Conservation (phyloP, 1,284 basidiomycete species). For the Cerrena zonata region DNA sequence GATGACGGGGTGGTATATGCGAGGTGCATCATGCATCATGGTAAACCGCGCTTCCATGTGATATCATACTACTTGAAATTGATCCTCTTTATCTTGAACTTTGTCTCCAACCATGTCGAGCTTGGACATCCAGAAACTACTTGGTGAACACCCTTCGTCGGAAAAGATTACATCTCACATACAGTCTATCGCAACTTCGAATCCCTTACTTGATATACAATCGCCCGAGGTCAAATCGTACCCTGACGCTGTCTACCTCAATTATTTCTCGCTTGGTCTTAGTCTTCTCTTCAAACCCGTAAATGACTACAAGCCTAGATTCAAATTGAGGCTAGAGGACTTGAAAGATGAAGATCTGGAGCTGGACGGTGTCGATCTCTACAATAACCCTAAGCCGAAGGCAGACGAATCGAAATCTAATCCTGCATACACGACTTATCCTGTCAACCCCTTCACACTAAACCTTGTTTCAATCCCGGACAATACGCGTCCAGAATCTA, state of each 20-base stretch:
- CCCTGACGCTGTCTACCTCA: conserved; percentile 78
- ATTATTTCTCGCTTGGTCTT: conserved; percentile 72
- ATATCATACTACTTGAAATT: neutral
- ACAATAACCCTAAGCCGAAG: conserved; percentile 47
- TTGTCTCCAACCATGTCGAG: conserved; percentile 3
- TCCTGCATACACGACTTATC: conserved; percentile 50
- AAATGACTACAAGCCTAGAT: conserved; percentile 53
- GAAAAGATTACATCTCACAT: conserved; percentile 41
- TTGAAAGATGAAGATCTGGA: conserved; percentile 45
- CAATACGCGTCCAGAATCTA: conserved; percentile 30
- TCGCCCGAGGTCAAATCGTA: conserved; percentile 71
- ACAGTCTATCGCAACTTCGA: conserved; percentile 29
- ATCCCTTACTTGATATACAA: conserved; percentile 17
- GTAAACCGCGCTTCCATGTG: neutral
- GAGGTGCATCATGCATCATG: neutral
- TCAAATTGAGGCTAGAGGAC: conserved; percentile 40
- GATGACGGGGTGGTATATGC: neutral
- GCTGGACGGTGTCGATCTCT: conserved; percentile 75
- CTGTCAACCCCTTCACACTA: conserved; percentile 43
- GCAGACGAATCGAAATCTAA: conserved; percentile 25
- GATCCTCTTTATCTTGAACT: too few relatives aligned
- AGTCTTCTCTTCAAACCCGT: conserved; percentile 68
- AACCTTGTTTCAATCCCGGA: conserved; percentile 33
- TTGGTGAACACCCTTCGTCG: conserved; percentile 41
- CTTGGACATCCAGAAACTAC: conserved; percentile 34